Evolutionary conservation across 2,329 filamentous ascomycete species (phyloP), one percentile per base, ranked within the genome.

Genomic region (Colletotrichum sp.): DNA sequence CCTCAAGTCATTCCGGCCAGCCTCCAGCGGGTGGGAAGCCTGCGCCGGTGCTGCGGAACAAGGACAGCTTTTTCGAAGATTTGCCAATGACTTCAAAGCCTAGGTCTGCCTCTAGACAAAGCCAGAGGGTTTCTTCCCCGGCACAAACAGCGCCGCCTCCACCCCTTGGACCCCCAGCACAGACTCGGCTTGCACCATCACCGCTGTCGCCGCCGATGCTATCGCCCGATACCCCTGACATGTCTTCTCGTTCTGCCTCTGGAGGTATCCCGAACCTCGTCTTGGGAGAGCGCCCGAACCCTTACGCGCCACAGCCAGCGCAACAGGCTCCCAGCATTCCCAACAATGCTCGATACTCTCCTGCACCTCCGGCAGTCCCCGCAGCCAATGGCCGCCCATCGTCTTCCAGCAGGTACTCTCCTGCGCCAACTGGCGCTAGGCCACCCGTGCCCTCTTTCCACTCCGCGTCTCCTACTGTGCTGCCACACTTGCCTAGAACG

Each of bases 41-140:
- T 63, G 78, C 84, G 73, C 80, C 83, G 72, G 67, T 85, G 80
- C 76, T 84, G 78, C 83, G 82, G 10, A 82, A 82, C 36, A 88
- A 90, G 76, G 84, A 88, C 48, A 92, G 90, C 79, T 96, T 96
- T 82, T 96, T 96, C 78, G 94, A 96, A 83, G 94, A 96, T 71
- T 87, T 96, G 26, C 94, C 94, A 2, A 83, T 93, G 67, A 84
- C 89, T 3, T 84, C 90, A 6, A 93, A 89, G 80, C 89, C 92
- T n/a, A 90, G 93, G 30, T 90, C 92, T 21, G 88, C 89, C 28
- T 90, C 91, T 2, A 88, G 92, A 71, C 89, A 90, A 32, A 88
- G 87, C 78, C 84, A 83, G 30, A 81, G 86, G 38, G 82, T 84
- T 55, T 81, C 84, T 7, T 89, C 89, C 9, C 88, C 89, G 18